Conservation (phyloP, 129 eudicot genomes). For the Gnaphalium uliginosum region DNA sequence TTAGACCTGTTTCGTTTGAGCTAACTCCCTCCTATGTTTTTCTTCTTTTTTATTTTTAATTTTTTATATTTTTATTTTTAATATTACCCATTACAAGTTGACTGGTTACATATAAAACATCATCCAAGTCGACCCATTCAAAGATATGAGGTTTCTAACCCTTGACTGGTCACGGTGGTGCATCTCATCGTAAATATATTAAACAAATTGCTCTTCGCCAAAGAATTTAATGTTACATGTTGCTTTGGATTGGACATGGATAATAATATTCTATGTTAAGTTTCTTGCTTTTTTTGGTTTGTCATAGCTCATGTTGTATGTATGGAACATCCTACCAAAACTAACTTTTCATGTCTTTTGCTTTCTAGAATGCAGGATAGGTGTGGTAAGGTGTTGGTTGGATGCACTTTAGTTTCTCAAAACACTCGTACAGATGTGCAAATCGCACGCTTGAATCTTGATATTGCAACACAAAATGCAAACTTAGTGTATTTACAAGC, state of each 20-base stretch:
- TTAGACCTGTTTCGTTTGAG: background rate
- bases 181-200: background rate
- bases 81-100: background rate
- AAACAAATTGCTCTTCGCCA: background rate
- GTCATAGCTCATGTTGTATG: background rate
- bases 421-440: constrained; percentile 29
- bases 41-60: background rate
- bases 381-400: constrained; percentile 20
- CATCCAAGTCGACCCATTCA: no score
- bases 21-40: background rate
- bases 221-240: constrained; percentile 8
- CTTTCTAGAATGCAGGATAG: constrained; percentile 51
- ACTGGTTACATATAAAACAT: background rate
- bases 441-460: constrained; percentile 35
- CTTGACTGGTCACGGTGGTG: background rate
- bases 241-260: background rate
- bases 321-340: background rate
- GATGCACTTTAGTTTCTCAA: constrained; percentile 30
- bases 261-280: background rate
- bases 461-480: constrained; percentile 34
- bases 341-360: constrained; percentile 29
- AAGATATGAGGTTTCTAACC: no score
- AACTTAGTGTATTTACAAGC: constrained; percentile 51
- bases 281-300: background rate
- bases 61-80: background rate